Conservation (phyloP, 2,329 filamentous ascomycete genomes). For the Talaromyces sp. region DNA sequence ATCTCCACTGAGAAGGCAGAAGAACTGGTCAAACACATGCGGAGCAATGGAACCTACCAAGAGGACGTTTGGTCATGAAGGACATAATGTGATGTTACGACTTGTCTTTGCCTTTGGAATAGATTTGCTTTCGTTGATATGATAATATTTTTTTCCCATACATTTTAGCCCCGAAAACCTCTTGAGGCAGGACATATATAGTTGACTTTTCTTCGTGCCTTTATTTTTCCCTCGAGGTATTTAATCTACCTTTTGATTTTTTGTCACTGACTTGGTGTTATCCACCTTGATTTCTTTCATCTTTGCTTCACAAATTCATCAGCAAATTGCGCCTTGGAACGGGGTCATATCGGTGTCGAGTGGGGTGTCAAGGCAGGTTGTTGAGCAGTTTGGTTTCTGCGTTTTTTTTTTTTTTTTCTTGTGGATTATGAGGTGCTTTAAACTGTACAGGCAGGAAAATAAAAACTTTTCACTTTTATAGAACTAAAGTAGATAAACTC, state of each 20-base stretch:
- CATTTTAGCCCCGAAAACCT: neutral
- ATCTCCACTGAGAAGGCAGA: slow-evolving; percentile 83
- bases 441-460: neutral
- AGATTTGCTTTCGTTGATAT: slow-evolving; percentile 9
- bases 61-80: slow-evolving; percentile 63
- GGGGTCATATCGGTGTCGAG: neutral
- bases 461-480: neutral
- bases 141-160: slow-evolving; percentile 5
- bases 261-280: neutral
- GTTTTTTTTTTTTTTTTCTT: neutral
- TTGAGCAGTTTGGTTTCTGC: neutral
- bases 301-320: neutral
- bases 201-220: neutral
- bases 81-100: neutral
- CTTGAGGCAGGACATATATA: neutral
- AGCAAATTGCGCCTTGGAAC: neutral
- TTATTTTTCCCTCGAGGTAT: neutral
- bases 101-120: slow-evolving; percentile 14
- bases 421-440: neutral
- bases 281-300: neutral
- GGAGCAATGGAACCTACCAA: slow-evolving; percentile 92
- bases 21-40: slow-evolving; percentile 96
- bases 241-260: neutral
- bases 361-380: neutral
- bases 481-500: neutral